phyloP scores from a whole-genome alignment of 148 eudicot species.

The Gaultheria prostrata region DNA sequence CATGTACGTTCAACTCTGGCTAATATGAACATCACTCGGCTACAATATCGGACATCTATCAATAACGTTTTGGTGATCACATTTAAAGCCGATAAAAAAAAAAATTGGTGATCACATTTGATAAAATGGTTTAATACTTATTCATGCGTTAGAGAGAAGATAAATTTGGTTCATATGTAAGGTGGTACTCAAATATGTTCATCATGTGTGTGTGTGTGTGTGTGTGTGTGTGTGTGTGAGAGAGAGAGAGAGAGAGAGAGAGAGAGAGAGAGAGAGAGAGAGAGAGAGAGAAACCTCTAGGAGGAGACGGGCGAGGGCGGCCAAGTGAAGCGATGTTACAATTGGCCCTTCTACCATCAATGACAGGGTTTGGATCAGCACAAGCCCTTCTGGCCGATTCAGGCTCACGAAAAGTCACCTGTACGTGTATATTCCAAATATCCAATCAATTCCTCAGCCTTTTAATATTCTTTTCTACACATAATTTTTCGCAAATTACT shows the following conservation, averaged over 20 bases:
- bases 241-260: background rate
- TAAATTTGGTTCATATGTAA: background rate
- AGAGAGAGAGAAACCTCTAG: conserved; percentile 41
- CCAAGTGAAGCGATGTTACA: conserved; percentile 93
- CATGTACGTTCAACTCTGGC: too few relatives aligned
- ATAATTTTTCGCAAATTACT: too few relatives aligned
- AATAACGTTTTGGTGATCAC: background rate
- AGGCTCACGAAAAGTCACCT: conserved; percentile 83
- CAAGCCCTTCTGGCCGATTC: conserved; percentile 78
- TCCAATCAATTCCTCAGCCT: background rate
- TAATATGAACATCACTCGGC: background rate
- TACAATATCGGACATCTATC: background rate
- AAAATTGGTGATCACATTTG: too few relatives aligned
- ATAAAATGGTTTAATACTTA: too few relatives aligned
- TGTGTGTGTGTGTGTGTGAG: too few relatives aligned
- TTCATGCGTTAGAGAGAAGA: background rate
- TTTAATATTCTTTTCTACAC: too few relatives aligned
- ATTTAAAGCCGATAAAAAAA: background rate
- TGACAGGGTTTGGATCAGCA: conserved; percentile 69
- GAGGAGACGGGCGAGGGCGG: conserved; percentile 71
- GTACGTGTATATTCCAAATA: background rate
- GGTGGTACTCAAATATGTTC: background rate
- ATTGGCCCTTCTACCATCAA: conserved; percentile 88
- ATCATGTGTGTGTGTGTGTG: too few relatives aligned
- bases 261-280: conserved; percentile 7